These are phyloP conservation scores for Fusarium continuum DNA, from an alignment of 2,329 filamentous ascomycete genomes.

Conservation along the genomic window DNA sequence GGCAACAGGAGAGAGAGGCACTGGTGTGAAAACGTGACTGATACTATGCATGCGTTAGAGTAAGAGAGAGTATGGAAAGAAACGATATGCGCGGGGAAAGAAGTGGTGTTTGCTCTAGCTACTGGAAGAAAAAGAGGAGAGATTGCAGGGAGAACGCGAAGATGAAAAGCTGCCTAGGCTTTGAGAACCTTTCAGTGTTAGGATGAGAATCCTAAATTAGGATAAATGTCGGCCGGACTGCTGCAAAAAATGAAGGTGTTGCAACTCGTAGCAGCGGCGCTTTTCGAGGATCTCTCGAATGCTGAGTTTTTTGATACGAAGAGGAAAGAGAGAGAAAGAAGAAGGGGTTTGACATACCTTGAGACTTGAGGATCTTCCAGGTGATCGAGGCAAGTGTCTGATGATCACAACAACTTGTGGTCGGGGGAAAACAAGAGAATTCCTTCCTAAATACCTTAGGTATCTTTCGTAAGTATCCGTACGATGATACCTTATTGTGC, in stretches of 20 bases:
- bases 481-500: not conserved
- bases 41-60: not conserved
- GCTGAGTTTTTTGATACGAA: not conserved
- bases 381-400: not conserved
- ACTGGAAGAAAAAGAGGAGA: not conserved
- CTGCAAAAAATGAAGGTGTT: not conserved
- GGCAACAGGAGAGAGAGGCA: not conserved
- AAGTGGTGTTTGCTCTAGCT: not conserved
- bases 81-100: not conserved
- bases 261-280: not conserved
- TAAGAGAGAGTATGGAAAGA: not conserved
- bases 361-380: not conserved
- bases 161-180: too few species aligned
- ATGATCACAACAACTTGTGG: not conserved
- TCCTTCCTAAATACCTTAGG: too few species aligned
- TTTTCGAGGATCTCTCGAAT: not conserved
- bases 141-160: not conserved
- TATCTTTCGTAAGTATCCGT: not conserved
- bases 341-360: conserved; percentile 2
- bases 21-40: not conserved
- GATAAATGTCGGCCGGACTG: not conserved
- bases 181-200: not conserved
- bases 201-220: not conserved
- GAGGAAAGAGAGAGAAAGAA: not conserved
- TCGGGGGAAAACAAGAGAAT: too few species aligned